Conservation (phyloP, 2,329 filamentous ascomycete species). For the Fusarium compactum region DNA sequence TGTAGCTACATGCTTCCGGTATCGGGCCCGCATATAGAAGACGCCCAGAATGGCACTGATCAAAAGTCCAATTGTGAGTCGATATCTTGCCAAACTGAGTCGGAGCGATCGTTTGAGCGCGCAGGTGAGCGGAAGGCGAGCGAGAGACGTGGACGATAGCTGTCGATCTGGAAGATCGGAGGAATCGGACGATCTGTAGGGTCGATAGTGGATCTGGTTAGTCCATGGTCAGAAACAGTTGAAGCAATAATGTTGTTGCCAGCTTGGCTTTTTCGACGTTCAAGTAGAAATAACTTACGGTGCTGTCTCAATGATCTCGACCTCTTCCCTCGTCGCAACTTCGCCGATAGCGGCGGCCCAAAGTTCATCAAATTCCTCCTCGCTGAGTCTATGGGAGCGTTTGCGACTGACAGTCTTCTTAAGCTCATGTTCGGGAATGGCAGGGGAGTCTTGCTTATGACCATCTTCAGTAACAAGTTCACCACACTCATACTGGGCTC, state of each 20-base stretch:
- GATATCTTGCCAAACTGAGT: conserved; percentile 86
- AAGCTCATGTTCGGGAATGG: conserved; percentile 76
- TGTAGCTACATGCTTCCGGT: conserved; percentile 72
- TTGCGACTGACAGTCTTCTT: conserved; percentile 81
- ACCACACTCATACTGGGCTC: conserved; percentile 92
- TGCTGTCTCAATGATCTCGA: conserved; percentile 60
- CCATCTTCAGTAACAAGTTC: conserved; percentile 74
- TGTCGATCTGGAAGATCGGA: conserved; percentile 69
- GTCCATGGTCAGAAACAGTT: conserved; percentile 71
- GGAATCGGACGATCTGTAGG: conserved; percentile 78
- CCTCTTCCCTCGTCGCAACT: conserved; percentile 72
- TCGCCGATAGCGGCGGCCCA: conserved; percentile 81
- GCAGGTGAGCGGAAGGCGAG: conserved; percentile 88
- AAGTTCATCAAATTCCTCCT: conserved; percentile 91
- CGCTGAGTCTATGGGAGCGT: conserved; percentile 84
- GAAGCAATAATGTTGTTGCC: conserved; percentile 40
- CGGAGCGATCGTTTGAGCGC: conserved; percentile 81
- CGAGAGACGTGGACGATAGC: conserved; percentile 89
- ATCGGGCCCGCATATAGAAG: conserved; percentile 73
- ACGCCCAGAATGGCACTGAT: conserved; percentile 61
- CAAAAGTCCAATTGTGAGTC: conserved; percentile 82
- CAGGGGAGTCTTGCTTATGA: conserved; percentile 67
- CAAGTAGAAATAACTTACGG: conserved; percentile 63
- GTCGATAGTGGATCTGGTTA: conserved; percentile 85
- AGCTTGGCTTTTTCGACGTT: conserved; percentile 26